These are phyloP conservation scores for Zymoseptoria ardabiliae DNA, from an alignment of 2,329 filamentous ascomycete genomes.

Conservation along the genomic window DNA sequence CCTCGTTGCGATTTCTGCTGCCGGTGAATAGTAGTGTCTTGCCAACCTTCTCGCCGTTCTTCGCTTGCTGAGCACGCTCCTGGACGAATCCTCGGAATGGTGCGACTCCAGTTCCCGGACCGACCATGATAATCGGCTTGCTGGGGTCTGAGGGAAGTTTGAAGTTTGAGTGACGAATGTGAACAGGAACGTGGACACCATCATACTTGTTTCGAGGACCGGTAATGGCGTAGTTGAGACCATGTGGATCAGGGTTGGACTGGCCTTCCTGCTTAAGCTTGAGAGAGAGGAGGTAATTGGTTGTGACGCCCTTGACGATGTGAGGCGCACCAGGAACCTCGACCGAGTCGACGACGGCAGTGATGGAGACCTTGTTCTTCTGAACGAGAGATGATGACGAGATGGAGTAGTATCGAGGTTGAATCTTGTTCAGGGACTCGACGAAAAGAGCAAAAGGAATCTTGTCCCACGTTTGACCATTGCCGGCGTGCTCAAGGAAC, in stretches of 20 bases:
- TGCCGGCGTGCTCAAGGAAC: slow-evolving; percentile 65
- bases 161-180: slow-evolving; percentile 97
- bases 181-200: slow-evolving; percentile 87
- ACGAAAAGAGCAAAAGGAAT: slow-evolving; percentile 93
- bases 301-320: slow-evolving; percentile 87
- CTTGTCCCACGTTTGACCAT: slow-evolving; percentile 68
- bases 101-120: slow-evolving; percentile 91
- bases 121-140: slow-evolving; percentile 92
- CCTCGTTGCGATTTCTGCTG: slow-evolving; percentile 78
- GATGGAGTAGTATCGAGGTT: slow-evolving; percentile 98
- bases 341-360: slow-evolving; percentile 84
- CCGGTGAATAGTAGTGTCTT: slow-evolving; percentile 90
- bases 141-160: slow-evolving; percentile 92
- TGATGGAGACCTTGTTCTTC: slow-evolving; percentile 90
- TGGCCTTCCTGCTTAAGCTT: slow-evolving; percentile 97
- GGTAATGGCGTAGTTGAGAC: slow-evolving; percentile 75
- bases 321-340: slow-evolving; percentile 67
- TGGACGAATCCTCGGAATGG: slow-evolving; percentile 95
- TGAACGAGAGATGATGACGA: slow-evolving; percentile 93
- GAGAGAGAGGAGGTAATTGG: slow-evolving; percentile 89
- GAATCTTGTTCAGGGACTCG: slow-evolving; percentile 87
- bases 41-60: slow-evolving; percentile 74
- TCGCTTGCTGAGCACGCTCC: slow-evolving; percentile 77
- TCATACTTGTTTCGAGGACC: slow-evolving; percentile 97
- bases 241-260: slow-evolving; percentile 70